Conservation (phyloP, 345 rosid genomes). For the Eucalyptus regnans region DNA sequence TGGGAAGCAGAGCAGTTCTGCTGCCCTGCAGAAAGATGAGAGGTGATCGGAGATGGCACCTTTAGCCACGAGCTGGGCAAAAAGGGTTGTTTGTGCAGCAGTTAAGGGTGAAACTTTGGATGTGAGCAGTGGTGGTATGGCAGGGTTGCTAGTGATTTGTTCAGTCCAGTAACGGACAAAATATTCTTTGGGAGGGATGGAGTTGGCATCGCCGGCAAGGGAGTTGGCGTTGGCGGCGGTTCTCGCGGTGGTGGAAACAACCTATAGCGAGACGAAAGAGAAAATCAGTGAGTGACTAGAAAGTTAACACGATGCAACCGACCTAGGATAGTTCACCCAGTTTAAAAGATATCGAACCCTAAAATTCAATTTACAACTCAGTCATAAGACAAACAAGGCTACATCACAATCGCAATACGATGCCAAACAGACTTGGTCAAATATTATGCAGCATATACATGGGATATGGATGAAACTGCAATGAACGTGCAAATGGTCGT, state of each 20-base stretch:
- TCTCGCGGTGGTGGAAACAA: neutral
- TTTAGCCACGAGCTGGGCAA: slow-evolving; percentile 52
- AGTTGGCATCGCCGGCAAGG: slow-evolving; percentile 9
- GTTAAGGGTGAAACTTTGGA: slow-evolving; percentile 72
- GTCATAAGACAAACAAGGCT: neutral
- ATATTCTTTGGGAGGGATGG: slow-evolving; percentile 61
- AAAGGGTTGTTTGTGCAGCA: slow-evolving; percentile 48
- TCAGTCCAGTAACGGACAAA: slow-evolving; percentile 85
- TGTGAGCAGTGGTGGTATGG: slow-evolving; percentile 37
- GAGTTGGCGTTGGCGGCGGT: neutral
- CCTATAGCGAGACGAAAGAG: slow-evolving; percentile 12
- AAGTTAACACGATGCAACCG: neutral
- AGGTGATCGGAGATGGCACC: slow-evolving; percentile 44
- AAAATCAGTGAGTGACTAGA: neutral
- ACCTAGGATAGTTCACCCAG: neutral
- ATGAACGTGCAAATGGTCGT: neutral
- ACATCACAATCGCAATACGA: neutral
- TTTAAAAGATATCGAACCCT: neutral
- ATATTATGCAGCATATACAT: neutral
- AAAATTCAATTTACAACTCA: neutral
- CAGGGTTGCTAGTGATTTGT: slow-evolving; percentile 28
- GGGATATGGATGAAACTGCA: neutral
- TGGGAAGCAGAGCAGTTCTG: slow-evolving; percentile 74
- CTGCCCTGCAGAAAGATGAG: slow-evolving; percentile 61
- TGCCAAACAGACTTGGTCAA: neutral